These are phyloP conservation scores for Mikania micrantha DNA, from an alignment of 129 eudicot species.

Conservation along the genomic window DNA sequence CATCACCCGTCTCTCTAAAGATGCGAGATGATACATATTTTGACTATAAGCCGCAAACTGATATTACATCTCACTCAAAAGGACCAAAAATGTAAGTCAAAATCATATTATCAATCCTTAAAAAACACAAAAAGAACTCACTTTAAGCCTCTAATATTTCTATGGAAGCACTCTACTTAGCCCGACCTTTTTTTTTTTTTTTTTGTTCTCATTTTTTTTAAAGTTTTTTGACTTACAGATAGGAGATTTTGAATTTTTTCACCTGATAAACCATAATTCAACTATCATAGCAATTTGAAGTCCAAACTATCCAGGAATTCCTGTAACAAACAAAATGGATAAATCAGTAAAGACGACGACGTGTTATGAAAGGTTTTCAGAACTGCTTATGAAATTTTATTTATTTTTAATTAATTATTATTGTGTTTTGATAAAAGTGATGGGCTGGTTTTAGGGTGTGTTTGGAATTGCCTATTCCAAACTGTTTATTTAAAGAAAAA, in stretches of 20 bases:
- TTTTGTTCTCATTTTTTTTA: constrained; percentile 3
- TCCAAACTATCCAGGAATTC: constrained; percentile 40
- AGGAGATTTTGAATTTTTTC: constrained; percentile 20
- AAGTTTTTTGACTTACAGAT: constrained; percentile 23
- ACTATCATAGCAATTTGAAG: constrained; percentile 22
- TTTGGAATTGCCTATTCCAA: too few species aligned
- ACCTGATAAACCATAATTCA: constrained; percentile 28
- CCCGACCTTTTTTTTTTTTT: not conserved
- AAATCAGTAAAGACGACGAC: constrained; percentile 1
- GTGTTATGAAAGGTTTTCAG: not conserved
- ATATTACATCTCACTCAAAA: constrained; percentile 68
- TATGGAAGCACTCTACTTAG: constrained; percentile 11
- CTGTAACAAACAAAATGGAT: constrained; percentile 23
- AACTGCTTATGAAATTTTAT: too few species aligned
- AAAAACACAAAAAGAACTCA: constrained; percentile 32
- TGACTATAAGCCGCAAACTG: constrained; percentile 62
- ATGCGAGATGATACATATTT: constrained; percentile 43
- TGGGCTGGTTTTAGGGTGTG: too few species aligned
- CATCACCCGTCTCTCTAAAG: constrained; percentile 16
- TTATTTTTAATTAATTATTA: too few species aligned
- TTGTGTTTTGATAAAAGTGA: too few species aligned
- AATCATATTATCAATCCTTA: constrained; percentile 31
- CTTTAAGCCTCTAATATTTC: constrained; percentile 41
- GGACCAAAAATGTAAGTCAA: constrained; percentile 41
- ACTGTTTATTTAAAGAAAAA: too few species aligned